Evolutionary conservation across 2,329 filamentous ascomycete genomes (phyloP), one percentile per base, ranked within the genome.

Genomic region (Hortaea werneckii): DNA sequence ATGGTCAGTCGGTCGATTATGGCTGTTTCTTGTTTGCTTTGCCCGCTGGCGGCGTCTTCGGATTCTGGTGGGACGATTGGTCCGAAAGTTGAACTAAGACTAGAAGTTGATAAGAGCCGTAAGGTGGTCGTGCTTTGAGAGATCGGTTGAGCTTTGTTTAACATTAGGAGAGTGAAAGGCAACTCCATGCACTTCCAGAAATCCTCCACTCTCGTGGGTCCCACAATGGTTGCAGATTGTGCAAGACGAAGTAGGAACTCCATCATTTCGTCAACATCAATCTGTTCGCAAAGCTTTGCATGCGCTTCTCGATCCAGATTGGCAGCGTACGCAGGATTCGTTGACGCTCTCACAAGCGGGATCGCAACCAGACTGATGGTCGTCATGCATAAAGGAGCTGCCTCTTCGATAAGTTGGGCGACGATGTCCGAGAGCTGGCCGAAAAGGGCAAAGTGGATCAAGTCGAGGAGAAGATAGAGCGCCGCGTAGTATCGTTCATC

Each of bases 171-270:
- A 7, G 83, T 75, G 51, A 84, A 80, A 39, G 84, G 77, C 26
- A 79, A 74, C 3, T 81, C 76, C 49, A 88, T 77, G 34, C 72
- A 65, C 49, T 71, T 75, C 86, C 86, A 92, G 56, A 88, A 85
- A 9, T 58, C 63, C 11, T 58, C 60, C 1, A 71, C 66, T 2
- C 64, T 62, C 12, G 70, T 66, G 4, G 63, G 46, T 35, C 32
- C 32, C 27, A 68, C 51, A 5, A 57, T 65, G 5, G 72, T 68
- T 52, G 82, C 84, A 29, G 58, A 54, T 76, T 79, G 6, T 80
- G 69, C 4, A 5, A 79, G 68, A 1, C 78, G 68, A 44, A 83
- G 74, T n/a, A 90, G 67, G 1, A 89, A 66, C 1, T 75, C 74
- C n/a, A 89, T 66, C 40, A 82, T 79, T 41, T 76, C 72, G 6